Percentiles rank a stretch among this genome's conserved stretches.
Evolutionary conservation across 495 filamentous ascomycete species (phyloP).

Genomic region (Neurospora sp.): DNA sequence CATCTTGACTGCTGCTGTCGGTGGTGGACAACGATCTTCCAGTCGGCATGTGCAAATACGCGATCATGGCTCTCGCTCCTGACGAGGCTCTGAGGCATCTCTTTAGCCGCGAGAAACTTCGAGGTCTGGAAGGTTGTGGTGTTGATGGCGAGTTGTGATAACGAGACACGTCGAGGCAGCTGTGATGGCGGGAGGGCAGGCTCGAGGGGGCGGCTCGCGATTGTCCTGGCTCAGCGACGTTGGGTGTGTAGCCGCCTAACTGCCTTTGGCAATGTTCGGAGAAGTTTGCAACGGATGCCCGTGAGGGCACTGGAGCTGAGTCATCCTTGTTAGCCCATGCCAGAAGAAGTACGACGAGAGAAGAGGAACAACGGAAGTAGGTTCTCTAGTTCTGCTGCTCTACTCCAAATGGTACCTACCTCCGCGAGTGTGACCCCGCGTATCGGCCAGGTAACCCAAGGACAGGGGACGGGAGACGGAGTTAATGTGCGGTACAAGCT

Average conservation of each 20-base stretch:
- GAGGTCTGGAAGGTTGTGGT: background rate
- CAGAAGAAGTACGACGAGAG: background rate
- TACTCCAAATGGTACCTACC: background rate
- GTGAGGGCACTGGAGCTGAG: background rate
- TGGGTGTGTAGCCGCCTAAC: conserved; percentile 10
- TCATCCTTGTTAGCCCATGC: background rate
- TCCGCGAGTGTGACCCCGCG: background rate
- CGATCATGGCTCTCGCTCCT: background rate
- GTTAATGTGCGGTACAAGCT: no score
- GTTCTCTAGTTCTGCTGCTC: background rate
- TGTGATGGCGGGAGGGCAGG: background rate
- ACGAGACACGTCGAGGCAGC: background rate
- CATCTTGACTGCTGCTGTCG: background rate
- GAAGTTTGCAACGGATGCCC: background rate
- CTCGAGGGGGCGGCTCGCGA: background rate
- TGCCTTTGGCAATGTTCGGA: conserved; percentile 9
- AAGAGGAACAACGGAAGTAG: background rate
- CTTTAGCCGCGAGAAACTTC: background rate
- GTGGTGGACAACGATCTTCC: background rate
- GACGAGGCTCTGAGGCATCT: background rate
- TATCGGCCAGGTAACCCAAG: background rate
- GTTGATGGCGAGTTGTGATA: background rate
- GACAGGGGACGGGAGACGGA: background rate
- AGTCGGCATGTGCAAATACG: background rate
- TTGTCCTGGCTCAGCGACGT: conserved; percentile 1